phyloP scores from a whole-genome alignment of 2,329 filamentous ascomycete species.

The Trichoderma atrobrunneum region DNA sequence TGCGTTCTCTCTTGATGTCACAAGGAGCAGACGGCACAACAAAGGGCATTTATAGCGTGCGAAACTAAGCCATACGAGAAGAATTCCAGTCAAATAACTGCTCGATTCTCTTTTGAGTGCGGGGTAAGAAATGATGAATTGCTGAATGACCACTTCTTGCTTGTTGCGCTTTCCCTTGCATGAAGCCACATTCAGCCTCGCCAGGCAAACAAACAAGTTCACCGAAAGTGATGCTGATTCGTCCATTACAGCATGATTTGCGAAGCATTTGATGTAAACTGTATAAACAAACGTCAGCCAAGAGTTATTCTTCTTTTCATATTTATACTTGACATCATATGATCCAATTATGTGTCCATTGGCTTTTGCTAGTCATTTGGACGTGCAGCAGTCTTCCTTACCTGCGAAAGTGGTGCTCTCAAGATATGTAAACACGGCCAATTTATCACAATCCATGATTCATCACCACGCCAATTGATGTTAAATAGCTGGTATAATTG shows the following conservation, averaged over 20 bases:
- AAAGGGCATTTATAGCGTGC: background rate
- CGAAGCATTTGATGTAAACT: background rate
- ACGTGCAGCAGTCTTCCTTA: background rate
- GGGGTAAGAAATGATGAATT: background rate
- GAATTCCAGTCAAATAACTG: accelerated
- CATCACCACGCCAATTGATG: background rate
- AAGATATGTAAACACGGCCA: background rate
- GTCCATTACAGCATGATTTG: background rate
- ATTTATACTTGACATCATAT: background rate
- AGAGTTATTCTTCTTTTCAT: background rate
- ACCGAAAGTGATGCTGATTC: background rate
- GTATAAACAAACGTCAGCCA: background rate
- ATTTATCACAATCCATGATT: background rate
- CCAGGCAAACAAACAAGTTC: background rate
- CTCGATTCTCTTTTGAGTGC: background rate
- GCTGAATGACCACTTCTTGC: background rate
- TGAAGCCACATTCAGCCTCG: background rate
- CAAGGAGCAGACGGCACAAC: background rate
- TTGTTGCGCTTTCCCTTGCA: background rate
- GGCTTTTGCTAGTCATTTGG: background rate
- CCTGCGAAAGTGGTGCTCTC: background rate
- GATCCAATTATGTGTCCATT: background rate
- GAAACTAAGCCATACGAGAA: background rate
- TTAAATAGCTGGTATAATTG: background rate
- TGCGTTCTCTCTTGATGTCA: background rate